Conservation (phyloP, 108 stramenopile species). For the Cyclotella kingstonii region DNA sequence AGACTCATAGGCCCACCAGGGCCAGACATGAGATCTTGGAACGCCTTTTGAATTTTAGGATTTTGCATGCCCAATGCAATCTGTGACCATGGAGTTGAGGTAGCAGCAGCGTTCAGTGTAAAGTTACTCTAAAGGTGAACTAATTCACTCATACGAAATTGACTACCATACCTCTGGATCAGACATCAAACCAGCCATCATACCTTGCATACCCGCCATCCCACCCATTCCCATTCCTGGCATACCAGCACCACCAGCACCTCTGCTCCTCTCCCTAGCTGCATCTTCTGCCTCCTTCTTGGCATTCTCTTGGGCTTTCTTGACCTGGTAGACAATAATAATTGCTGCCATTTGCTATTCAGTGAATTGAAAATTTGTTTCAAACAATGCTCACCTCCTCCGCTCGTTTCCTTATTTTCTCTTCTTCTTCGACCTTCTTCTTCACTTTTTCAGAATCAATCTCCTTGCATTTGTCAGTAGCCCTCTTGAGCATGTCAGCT, state of each 20-base stretch:
- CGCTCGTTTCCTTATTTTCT: constrained; percentile 69
- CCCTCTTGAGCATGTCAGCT: constrained; percentile 68
- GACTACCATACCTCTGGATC: constrained; percentile 28
- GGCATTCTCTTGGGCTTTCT: constrained; percentile 55
- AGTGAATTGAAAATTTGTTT: background rate
- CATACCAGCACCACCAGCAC: constrained; percentile 27
- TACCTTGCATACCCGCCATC: constrained; percentile 56
- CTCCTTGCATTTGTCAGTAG: constrained; percentile 57
- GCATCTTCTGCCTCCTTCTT: constrained; percentile 16
- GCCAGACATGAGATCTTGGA: constrained; percentile 71
- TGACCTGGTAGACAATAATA: constrained; percentile 47
- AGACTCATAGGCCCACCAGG: constrained; percentile 73
- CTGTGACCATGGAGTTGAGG: constrained; percentile 51
- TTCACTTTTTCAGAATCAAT: constrained; percentile 47
- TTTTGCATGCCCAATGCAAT: constrained; percentile 80
- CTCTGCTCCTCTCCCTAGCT: constrained; percentile 14
- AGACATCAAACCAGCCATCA: constrained; percentile 77
- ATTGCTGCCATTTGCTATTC: too few relatives aligned
- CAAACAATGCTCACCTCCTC: constrained; percentile 42
- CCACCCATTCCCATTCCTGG: constrained; percentile 36
- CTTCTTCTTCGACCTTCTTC: constrained; percentile 76
- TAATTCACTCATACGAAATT: background rate
- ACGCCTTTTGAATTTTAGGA: constrained; percentile 82
- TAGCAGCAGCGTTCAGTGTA: background rate
- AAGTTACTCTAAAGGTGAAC: background rate